These are phyloP conservation scores for Fonsecaea erecta DNA, from an alignment of 2,329 filamentous ascomycete genomes.

Conservation along the genomic window DNA sequence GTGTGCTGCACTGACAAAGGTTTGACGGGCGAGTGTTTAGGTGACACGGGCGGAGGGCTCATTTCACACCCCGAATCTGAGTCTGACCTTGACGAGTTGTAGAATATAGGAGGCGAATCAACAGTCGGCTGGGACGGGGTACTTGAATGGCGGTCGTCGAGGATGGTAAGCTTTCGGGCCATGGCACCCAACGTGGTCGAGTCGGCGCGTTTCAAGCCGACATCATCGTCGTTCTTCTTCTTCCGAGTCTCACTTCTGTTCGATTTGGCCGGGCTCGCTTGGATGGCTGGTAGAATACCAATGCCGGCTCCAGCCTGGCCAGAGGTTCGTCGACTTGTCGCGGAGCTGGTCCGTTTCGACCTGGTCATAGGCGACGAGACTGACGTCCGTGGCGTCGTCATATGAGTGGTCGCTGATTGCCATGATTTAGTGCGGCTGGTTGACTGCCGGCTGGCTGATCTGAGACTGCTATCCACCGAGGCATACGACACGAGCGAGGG, in stretches of 20 bases:
- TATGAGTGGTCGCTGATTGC: conserved; percentile 20
- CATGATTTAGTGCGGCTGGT: conserved; percentile 28
- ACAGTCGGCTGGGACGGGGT: conserved; percentile 5
- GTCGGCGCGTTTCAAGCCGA: conserved; percentile 36
- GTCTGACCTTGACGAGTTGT: conserved; percentile 23
- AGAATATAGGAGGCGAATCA: conserved; percentile 19
- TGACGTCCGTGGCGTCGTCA: conserved; percentile 22
- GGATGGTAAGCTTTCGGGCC: conserved; percentile 24
- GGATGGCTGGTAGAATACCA: conserved; percentile 28
- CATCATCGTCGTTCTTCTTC: conserved; percentile 14
- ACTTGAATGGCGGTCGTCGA: conserved; percentile 18
- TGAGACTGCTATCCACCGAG: conserved; percentile 29
- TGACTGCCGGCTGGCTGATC: conserved; percentile 23
- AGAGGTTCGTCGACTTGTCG: conserved; percentile 26
- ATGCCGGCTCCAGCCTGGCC: conserved; percentile 20
- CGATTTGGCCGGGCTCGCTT: conserved; percentile 28
- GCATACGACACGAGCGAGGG: conserved; percentile 26
- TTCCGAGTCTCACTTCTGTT: neutral
- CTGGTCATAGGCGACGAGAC: conserved; percentile 12
- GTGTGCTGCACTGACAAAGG: conserved; percentile 14
- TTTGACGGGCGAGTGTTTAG: conserved; percentile 6
- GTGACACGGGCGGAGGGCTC: neutral
- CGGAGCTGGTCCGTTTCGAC: conserved; percentile 25
- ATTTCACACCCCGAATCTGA: conserved; percentile 2
- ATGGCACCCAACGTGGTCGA: conserved; percentile 36